Evolutionary conservation across 2,329 filamentous ascomycete species (phyloP).

Genomic region (Sarocladiaceae sp.): DNA sequence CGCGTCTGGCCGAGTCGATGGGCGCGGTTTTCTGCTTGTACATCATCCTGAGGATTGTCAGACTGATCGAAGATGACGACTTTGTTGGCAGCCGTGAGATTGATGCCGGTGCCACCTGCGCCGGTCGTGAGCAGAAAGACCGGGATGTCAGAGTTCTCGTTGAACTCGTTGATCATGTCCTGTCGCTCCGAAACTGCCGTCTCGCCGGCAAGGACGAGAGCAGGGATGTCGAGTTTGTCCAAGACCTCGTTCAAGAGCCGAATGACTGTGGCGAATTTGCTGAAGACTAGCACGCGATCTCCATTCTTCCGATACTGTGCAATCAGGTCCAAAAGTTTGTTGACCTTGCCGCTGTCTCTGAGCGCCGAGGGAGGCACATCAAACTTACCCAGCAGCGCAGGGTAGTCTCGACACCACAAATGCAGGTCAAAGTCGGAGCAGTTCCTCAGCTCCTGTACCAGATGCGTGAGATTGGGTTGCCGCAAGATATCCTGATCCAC

Average conservation of each 20-base stretch:
- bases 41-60: conserved; percentile 97
- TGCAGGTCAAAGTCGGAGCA: conserved; percentile 61
- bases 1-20: conserved; percentile 89
- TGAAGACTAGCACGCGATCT: conserved; percentile 85
- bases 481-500: conserved; percentile 49
- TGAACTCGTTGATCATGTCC: conserved; percentile 81
- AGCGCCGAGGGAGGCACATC: conserved; percentile 49
- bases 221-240: conserved; percentile 63
- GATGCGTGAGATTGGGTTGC: conserved; percentile 44
- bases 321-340: conserved; percentile 70
- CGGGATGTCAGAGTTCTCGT: conserved; percentile 66
- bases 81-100: conserved; percentile 91
- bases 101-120: conserved; percentile 94
- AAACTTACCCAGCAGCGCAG: conserved; percentile 41
- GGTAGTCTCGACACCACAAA: conserved; percentile 56
- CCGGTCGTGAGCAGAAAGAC: conserved; percentile 92
- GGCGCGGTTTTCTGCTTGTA: conserved; percentile 96
- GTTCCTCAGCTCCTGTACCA: conserved; percentile 50
- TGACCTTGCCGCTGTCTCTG: conserved; percentile 74
- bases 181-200: conserved; percentile 81
- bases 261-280: conserved; percentile 85
- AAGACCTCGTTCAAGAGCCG: conserved; percentile 84
- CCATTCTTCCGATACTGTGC: conserved; percentile 68
- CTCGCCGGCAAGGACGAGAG: conserved; percentile 79
- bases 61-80: conserved; percentile 94